These are phyloP conservation scores for Pterocarpus santalinus DNA, from an alignment of 306 rosid species.

Conservation along the genomic window DNA sequence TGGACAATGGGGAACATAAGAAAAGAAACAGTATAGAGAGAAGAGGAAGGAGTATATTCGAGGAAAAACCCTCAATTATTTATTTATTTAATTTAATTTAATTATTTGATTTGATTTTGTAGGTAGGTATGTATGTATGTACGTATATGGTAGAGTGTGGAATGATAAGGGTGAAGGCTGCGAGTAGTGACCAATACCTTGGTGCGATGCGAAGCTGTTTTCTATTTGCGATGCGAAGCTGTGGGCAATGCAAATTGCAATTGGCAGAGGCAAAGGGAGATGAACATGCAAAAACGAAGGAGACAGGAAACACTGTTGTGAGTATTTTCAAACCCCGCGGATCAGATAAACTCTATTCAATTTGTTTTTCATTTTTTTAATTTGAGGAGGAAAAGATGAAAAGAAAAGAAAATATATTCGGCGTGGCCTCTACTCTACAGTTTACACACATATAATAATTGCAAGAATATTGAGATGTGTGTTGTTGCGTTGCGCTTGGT, in stretches of 20 bases:
- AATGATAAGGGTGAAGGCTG: background rate
- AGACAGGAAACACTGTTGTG: background rate
- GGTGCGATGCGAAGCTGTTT: too few relatives aligned
- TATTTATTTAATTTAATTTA: background rate
- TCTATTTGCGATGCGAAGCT: conserved; percentile 10
- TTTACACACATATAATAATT: background rate
- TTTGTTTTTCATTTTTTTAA: background rate
- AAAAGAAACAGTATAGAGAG: background rate
- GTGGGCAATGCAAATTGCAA: conserved; percentile 8
- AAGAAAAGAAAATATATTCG: background rate
- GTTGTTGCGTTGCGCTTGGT: background rate
- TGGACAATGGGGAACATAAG: conserved; percentile 13
- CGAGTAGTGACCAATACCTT: conserved; percentile 18
- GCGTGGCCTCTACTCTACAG: conserved; percentile 18
- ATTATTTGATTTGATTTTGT: background rate
- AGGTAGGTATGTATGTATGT: background rate
- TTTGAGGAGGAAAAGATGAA: background rate
- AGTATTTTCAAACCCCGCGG: background rate
- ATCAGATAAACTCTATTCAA: background rate
- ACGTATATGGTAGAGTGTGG: background rate
- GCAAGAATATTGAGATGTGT: conserved; percentile 33
- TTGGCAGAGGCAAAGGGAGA: conserved; percentile 18
- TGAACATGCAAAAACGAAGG: conserved; percentile 40
- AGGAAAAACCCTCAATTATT: conserved; percentile 26
- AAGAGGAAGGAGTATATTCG: conserved; percentile 40